phyloP scores from a whole-genome alignment of 257 asterid genomes.

The Catharanthus roseus region DNA sequence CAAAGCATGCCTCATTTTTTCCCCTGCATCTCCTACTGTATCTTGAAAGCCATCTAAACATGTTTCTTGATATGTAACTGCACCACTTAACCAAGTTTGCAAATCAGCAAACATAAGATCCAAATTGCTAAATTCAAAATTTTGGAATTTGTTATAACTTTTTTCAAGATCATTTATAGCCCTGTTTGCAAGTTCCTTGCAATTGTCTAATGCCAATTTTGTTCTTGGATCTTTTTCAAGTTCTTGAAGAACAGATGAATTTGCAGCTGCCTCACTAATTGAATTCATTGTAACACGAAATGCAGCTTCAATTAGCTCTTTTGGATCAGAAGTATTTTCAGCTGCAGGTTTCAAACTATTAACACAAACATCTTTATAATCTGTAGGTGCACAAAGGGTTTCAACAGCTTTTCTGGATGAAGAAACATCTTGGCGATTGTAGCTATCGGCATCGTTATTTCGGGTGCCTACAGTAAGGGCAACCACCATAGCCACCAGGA shows the following conservation, averaged over 20 bases:
- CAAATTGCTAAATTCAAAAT: slow-evolving; percentile 44
- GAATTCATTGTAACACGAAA: slow-evolving; percentile 36
- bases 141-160: slow-evolving; percentile 36
- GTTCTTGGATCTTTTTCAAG: slow-evolving; percentile 41
- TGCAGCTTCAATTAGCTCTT: slow-evolving; percentile 52
- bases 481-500: slow-evolving; percentile 56
- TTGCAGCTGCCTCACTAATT: slow-evolving; percentile 33
- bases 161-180: slow-evolving; percentile 55
- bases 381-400: slow-evolving; percentile 58
- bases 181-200: slow-evolving; percentile 41
- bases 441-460: background rate
- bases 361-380: slow-evolving; percentile 50
- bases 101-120: slow-evolving; percentile 43
- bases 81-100: slow-evolving; percentile 77
- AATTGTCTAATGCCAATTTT: slow-evolving; percentile 44
- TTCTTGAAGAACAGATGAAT: slow-evolving; percentile 35
- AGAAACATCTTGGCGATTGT: slow-evolving; percentile 8
- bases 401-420: slow-evolving; percentile 54
- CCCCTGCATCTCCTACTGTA: slow-evolving; percentile 47
- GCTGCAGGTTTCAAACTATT: slow-evolving; percentile 38
- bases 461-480: slow-evolving; percentile 32
- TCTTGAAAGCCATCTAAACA: slow-evolving; percentile 69
- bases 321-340: slow-evolving; percentile 48
- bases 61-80: slow-evolving; percentile 74
- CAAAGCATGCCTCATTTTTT: slow-evolving; percentile 44